These are phyloP conservation scores for Pistacia atlantica DNA, from an alignment of 345 rosid genomes.

Conservation along the genomic window DNA sequence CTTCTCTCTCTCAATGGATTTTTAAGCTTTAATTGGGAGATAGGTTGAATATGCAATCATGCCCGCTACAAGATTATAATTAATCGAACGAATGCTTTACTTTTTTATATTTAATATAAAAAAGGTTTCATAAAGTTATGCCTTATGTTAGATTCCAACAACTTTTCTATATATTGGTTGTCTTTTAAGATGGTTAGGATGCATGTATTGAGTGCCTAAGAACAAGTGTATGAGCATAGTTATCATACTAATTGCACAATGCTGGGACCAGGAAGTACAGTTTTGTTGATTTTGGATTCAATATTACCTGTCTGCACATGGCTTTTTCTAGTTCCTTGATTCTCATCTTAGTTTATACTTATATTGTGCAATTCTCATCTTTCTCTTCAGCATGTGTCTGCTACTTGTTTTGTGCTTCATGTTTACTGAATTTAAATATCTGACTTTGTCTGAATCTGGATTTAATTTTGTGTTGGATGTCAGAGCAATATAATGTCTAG, in stretches of 20 bases:
- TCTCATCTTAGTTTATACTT: background rate
- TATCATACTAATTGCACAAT: background rate
- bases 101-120: background rate
- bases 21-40: background rate
- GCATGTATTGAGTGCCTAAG: background rate
- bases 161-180: background rate
- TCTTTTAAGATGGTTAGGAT: background rate
- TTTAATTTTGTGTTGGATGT: conserved; percentile 41
- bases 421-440: conserved; percentile 1
- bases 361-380: background rate
- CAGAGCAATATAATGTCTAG: conserved; percentile 28
- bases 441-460: conserved; percentile 11
- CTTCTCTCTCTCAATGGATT: background rate
- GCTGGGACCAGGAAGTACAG: background rate
- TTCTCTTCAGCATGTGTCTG: background rate
- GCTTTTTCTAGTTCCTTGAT: background rate
- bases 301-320: background rate
- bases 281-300: background rate
- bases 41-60: background rate
- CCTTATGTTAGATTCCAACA: background rate
- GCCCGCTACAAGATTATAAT: background rate
- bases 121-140: background rate
- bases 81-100: background rate
- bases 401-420: background rate
- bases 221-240: background rate